Conservation (phyloP, 2,329 filamentous ascomycete species). For the Stemphylium lycopersici region DNA sequence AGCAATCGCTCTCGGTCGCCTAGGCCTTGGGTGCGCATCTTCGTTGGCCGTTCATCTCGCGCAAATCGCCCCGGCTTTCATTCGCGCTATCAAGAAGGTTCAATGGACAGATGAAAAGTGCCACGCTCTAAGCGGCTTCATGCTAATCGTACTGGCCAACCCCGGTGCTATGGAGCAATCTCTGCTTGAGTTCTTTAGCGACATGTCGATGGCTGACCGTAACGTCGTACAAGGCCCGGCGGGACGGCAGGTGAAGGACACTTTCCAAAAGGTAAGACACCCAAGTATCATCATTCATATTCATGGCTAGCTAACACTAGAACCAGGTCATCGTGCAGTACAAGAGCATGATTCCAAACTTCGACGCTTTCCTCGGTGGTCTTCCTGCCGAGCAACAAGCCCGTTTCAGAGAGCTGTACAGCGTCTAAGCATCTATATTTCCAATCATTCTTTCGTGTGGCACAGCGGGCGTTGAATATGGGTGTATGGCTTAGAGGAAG, state of each 20-base stretch:
- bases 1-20: conserved; percentile 85
- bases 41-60: conserved; percentile 78
- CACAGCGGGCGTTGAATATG: conserved; percentile 36
- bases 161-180: conserved; percentile 90
- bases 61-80: conserved; percentile 81
- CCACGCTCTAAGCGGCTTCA: conserved; percentile 90
- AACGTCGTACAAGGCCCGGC: conserved; percentile 64
- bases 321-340: conserved; percentile 59
- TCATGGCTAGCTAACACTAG: conserved; percentile 20
- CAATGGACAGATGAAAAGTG: conserved; percentile 93
- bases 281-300: background rate
- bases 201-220: conserved; percentile 74
- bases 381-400: conserved; percentile 53
- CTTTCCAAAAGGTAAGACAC: conserved; percentile 69
- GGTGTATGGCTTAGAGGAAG: conserved; percentile 28
- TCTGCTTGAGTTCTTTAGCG: conserved; percentile 78
- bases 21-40: conserved; percentile 80
- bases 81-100: conserved; percentile 81
- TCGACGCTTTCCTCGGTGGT: conserved; percentile 58
- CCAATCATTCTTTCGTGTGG: conserved; percentile 26
- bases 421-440: conserved; percentile 28
- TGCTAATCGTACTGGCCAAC: conserved; percentile 81
- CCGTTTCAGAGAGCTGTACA: conserved; percentile 53
- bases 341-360: conserved; percentile 61
- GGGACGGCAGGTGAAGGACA: conserved; percentile 67